Conservation (phyloP, 1,284 basidiomycete species). For the Ceratobasidium sp. region DNA sequence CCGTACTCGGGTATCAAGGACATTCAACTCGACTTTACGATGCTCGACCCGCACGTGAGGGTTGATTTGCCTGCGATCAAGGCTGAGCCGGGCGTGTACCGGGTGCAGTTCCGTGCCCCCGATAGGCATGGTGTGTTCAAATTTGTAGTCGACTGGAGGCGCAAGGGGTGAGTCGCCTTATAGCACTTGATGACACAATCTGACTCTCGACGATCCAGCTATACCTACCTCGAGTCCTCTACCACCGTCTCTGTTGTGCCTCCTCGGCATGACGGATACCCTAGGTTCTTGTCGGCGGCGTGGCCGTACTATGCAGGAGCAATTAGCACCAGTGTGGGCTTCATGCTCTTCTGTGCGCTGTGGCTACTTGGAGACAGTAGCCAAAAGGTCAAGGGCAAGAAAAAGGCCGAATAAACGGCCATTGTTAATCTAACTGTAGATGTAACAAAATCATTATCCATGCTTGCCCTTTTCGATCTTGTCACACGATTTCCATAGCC, state of each 20-base stretch:
- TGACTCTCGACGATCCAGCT: conserved; percentile 58
- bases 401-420: conserved; percentile 44
- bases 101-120: conserved; percentile 83
- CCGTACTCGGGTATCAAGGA: conserved; percentile 78
- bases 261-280: conserved; percentile 93
- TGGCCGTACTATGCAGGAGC: conserved; percentile 96
- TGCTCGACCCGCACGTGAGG: conserved; percentile 96
- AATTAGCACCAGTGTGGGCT: conserved; percentile 84
- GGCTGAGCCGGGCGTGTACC: conserved; percentile 73
- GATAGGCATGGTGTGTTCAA: conserved; percentile 99
- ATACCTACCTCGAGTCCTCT: conserved; percentile 75
- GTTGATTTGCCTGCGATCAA: conserved; percentile 70
- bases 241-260: conserved; percentile 90
- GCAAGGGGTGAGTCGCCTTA: conserved; percentile 77
- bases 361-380: conserved; percentile 81
- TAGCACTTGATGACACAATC: not conserved
- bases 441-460: conserved; percentile 32
- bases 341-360: conserved; percentile 82
- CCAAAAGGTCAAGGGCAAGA: conserved; percentile 54
- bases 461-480: conserved; percentile 15
- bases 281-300: conserved; percentile 91
- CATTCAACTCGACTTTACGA: conserved; percentile 94
- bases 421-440: conserved; percentile 15
- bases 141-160: conserved; percentile 88
- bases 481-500: not conserved